phyloP scores from a whole-genome alignment of 306 rosid genomes.

The Begonia peltatifolia region DNA sequence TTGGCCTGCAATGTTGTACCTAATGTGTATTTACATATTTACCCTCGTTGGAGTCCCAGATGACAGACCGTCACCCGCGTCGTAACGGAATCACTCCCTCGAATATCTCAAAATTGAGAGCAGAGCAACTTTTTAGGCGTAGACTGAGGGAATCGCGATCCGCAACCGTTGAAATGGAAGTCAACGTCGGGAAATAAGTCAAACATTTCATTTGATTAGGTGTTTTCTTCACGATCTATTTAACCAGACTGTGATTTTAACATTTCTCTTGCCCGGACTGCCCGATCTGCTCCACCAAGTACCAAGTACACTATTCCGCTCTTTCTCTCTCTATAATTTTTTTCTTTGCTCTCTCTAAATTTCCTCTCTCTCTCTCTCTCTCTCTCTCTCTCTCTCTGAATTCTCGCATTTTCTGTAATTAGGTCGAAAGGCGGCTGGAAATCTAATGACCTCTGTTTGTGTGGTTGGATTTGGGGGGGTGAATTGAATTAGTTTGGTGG shows the following conservation, averaged over 20 bases:
- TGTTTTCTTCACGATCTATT: constrained; percentile 8
- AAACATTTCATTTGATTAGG: constrained; percentile 10
- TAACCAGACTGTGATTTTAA: constrained; percentile 22
- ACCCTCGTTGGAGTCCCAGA: too few species aligned
- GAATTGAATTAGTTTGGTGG: constrained; percentile 11
- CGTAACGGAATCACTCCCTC: too few species aligned
- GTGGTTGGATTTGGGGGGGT: constrained; percentile 19
- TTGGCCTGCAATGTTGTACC: too few species aligned
- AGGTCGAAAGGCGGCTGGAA: constrained; percentile 27
- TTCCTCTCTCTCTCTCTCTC: too few species aligned
- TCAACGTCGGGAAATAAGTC: constrained; percentile 4
- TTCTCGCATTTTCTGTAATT: constrained; percentile 3
- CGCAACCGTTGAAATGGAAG: not conserved
- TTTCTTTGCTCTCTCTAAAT: too few species aligned
- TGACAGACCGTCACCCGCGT: too few species aligned
- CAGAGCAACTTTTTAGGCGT: too few species aligned
- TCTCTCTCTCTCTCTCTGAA: too few species aligned
- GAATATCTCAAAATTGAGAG: too few species aligned
- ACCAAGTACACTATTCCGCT: constrained; percentile 29
- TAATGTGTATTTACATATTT: too few species aligned
- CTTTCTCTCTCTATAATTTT: not conserved
- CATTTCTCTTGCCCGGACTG: constrained; percentile 26
- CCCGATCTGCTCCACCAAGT: constrained; percentile 14
- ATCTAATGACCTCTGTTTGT: constrained; percentile 9
- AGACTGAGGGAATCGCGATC: not conserved